Conservation (phyloP, 2,329 filamentous ascomycete genomes). For the Sclerotiophoma versabilis region DNA sequence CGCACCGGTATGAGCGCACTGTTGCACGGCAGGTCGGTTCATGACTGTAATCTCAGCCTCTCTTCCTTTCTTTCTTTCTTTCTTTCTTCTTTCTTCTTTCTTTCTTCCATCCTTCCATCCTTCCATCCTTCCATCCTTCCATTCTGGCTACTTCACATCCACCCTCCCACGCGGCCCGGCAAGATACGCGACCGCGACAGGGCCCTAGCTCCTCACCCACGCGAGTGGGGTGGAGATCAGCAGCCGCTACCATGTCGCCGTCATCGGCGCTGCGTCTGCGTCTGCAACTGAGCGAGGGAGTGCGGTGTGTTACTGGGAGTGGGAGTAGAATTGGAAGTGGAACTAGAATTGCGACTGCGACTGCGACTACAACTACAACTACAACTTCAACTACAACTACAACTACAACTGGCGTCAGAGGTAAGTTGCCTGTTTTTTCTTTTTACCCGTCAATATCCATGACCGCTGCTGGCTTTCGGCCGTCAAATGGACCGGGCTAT, state of each 20-base stretch:
- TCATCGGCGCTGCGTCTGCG: slow-evolving; percentile 39
- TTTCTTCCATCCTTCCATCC: too few relatives aligned
- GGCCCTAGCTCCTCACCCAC: neutral
- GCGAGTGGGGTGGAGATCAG: neutral
- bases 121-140: too few relatives aligned
- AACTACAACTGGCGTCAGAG: neutral
- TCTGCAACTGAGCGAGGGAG: neutral
- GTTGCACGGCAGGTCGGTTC: neutral
- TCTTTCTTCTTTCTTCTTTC: too few relatives aligned
- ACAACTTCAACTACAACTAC: too few relatives aligned
- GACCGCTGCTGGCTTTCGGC: neutral
- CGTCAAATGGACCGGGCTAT: too few relatives aligned
- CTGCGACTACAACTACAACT: too few relatives aligned
- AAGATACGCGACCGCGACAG: neutral
- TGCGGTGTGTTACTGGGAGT: neutral
- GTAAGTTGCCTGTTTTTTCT: neutral
- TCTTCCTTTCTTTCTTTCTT: too few relatives aligned
- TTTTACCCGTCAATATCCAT: neutral
- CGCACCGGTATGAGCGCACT: neutral
- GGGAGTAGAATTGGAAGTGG: neutral
- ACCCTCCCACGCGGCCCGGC: neutral
- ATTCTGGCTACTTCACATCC: too few relatives aligned
- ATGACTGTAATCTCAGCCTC: too few relatives aligned
- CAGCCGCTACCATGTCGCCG: slow-evolving; percentile 36
- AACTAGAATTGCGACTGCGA: neutral